phyloP scores from a whole-genome alignment of 1,139 yeast genomes.

The Pichia sp. region DNA sequence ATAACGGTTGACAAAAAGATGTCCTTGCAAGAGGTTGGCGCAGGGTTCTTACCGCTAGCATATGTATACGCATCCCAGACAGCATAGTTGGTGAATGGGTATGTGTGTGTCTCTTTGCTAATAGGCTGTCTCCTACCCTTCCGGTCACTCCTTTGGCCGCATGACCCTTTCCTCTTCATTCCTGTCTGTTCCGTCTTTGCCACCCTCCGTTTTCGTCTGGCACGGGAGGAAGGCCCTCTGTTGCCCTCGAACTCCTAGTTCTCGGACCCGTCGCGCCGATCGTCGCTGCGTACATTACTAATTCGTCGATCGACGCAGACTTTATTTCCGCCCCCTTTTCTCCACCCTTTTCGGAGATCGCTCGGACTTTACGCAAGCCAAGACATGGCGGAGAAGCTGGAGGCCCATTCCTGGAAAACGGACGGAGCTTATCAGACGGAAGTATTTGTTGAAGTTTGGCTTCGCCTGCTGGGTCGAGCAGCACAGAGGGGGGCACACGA shows the following conservation, averaged over 20 bases:
- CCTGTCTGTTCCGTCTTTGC: not conserved
- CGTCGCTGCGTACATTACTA: not conserved
- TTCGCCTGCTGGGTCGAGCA: not conserved
- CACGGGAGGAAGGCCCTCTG: no score
- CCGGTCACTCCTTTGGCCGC: no score
- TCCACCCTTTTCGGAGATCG: not conserved
- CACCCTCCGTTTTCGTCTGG: no score
- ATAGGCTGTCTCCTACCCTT: no score
- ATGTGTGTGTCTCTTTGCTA: no score
- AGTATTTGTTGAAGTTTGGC: no score
- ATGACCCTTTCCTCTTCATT: no score
- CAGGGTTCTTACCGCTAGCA: not conserved
- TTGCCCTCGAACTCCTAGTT: no score
- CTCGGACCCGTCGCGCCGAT: not conserved
- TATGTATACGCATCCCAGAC: not conserved
- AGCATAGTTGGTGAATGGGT: not conserved
- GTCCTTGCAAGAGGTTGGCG: not conserved
- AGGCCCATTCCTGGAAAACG: no score
- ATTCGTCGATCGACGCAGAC: slow-evolving; percentile 1
- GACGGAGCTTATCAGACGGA: not conserved
- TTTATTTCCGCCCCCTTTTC: not conserved
- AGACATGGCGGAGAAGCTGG: not conserved
- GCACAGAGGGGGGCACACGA: not conserved
- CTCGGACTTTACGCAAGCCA: not conserved
- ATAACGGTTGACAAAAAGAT: not conserved